Evolutionary conservation across 208 protist genomes (phyloP).

Genomic region (Acanthamoeba divionensis): DNA sequence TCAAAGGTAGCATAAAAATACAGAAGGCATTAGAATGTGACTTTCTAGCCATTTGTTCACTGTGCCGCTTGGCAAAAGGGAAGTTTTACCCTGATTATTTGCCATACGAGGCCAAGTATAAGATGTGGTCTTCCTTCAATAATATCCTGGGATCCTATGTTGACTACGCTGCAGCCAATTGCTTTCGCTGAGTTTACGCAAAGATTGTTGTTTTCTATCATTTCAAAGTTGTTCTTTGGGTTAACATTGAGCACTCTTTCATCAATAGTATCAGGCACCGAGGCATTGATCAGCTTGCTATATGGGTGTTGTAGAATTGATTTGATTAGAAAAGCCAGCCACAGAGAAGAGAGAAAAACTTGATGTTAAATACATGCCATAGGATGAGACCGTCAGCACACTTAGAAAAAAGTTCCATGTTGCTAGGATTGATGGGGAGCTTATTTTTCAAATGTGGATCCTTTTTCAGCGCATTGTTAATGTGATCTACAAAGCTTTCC

Average conservation of each 20-base stretch:
- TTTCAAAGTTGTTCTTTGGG: conserved; percentile 74
- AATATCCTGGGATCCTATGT: conserved; percentile 82
- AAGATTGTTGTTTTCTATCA: conserved; percentile 83
- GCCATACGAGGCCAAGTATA: conserved; percentile 86
- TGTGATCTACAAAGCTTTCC: conserved; percentile 71
- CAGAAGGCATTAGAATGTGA: background rate
- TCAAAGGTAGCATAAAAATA: background rate
- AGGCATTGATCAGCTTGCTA: conserved; percentile 84
- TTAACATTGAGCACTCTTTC: conserved; percentile 81
- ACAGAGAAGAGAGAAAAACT: background rate
- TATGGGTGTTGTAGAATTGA: background rate
- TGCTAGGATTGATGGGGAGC: conserved; percentile 47
- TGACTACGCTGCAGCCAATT: conserved; percentile 84
- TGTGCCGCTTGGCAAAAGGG: no score
- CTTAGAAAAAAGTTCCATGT: conserved; percentile 62
- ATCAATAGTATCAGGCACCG: conserved; percentile 83
- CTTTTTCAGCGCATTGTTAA: conserved; percentile 72
- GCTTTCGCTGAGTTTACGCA: conserved; percentile 80
- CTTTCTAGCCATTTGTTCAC: no score
- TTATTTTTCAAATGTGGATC: conserved; percentile 68
- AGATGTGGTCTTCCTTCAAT: conserved; percentile 69
- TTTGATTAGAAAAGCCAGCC: background rate
- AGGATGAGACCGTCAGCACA: conserved; percentile 68
- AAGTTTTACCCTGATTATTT: conserved; percentile 78
- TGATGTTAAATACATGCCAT: background rate